Percentiles rank a stretch among this genome's conserved stretches.
phyloP scores from a whole-genome alignment of 805 yeast species.

The Metschnikowia similis region DNA sequence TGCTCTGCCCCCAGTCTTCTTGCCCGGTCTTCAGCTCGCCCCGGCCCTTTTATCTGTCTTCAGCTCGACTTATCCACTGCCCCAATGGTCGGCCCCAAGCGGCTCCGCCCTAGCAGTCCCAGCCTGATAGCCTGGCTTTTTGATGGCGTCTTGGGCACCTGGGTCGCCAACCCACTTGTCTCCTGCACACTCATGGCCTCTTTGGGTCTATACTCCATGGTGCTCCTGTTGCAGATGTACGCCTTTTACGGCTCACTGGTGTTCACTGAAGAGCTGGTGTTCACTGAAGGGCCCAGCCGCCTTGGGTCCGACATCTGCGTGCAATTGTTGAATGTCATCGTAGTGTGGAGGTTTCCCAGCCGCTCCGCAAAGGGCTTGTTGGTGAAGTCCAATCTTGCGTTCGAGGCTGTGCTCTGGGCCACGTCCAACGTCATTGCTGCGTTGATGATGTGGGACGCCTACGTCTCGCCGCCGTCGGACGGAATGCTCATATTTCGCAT shows the following conservation, averaged over 20 bases:
- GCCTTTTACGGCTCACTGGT: not conserved
- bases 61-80: too few species aligned
- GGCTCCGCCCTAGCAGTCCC: not conserved
- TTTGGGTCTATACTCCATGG: not conserved
- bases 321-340: constrained; percentile 25
- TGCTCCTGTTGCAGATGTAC: not conserved
- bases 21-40: too few species aligned
- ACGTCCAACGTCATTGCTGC: constrained; percentile 18
- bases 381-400: constrained; percentile 4
- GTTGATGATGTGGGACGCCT: constrained; percentile 9
- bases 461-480: constrained; percentile 5
- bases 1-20: too few species aligned
- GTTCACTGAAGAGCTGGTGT: not conserved
- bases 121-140: constrained; percentile 11
- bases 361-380: constrained; percentile 7
- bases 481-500: constrained; percentile 10
- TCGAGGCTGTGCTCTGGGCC: constrained; percentile 20
- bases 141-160: constrained; percentile 17
- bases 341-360: constrained; percentile 24
- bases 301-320: constrained; percentile 21
- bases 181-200: not conserved
- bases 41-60: too few species aligned
- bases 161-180: constrained; percentile 16
- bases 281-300: not conserved
- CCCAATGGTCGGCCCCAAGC: too few species aligned